phyloP scores from a whole-genome alignment of 1,284 basidiomycete genomes.

The Pyrrhoderma noxium region DNA sequence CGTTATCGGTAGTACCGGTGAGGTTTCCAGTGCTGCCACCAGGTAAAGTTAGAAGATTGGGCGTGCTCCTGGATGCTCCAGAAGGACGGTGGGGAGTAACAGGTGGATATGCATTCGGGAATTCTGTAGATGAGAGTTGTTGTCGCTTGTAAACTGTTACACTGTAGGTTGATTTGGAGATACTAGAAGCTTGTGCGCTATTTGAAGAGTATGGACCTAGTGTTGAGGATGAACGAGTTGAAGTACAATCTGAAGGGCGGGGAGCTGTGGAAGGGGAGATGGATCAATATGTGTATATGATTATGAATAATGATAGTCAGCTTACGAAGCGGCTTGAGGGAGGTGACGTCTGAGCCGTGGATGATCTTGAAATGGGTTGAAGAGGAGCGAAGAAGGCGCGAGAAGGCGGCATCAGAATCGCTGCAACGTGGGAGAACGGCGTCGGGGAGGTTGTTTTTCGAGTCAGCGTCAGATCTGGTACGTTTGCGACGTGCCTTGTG shows the following conservation, averaged over 20 bases:
- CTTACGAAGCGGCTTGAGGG: slow-evolving; percentile 52
- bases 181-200: slow-evolving; percentile 34
- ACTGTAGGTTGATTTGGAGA: slow-evolving; percentile 50
- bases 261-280: slow-evolving; percentile 32
- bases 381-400: slow-evolving; percentile 60
- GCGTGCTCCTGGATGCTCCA: slow-evolving; percentile 20
- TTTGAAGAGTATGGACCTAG: slow-evolving; percentile 21
- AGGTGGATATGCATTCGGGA: slow-evolving; percentile 49
- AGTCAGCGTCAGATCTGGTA: slow-evolving; percentile 15
- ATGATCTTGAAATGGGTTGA: slow-evolving; percentile 56
- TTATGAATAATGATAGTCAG: neutral
- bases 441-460: neutral
- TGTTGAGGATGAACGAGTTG: slow-evolving; percentile 30
- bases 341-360: slow-evolving; percentile 49
- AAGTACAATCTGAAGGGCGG: slow-evolving; percentile 54
- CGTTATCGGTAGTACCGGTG: slow-evolving; percentile 1
- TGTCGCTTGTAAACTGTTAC: slow-evolving; percentile 60
- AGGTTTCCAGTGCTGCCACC: slow-evolving; percentile 7
- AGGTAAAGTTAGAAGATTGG: slow-evolving; percentile 21
- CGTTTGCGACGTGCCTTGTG: slow-evolving; percentile 51
- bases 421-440: neutral
- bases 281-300: slow-evolving; percentile 1
- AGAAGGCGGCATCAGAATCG: slow-evolving; percentile 49
- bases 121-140: slow-evolving; percentile 54
- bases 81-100: slow-evolving; percentile 19